Evolutionary conservation across 116 monocot species (phyloP).

Genomic region (Phalaenopsis hybrid): DNA sequence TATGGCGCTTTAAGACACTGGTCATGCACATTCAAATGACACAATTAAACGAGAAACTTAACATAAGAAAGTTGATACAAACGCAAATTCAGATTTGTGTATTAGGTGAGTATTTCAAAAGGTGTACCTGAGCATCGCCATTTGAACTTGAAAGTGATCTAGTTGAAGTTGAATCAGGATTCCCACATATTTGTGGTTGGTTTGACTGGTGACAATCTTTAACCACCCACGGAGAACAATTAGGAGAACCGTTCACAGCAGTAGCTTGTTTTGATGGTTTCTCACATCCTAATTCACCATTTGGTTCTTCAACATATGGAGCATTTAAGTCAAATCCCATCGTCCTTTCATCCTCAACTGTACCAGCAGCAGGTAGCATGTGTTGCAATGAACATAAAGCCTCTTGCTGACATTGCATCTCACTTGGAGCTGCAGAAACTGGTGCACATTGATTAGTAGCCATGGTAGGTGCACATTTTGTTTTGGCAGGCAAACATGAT

Average conservation of each 20-base stretch:
- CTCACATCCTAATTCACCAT: conserved; percentile 22
- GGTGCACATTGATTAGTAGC: conserved; percentile 8
- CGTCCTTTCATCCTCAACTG: conserved; percentile 11
- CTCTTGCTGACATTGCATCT: conserved; percentile 13
- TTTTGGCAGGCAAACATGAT: too few species aligned
- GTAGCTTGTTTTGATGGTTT: conserved; percentile 15
- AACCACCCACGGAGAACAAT: conserved; percentile 39
- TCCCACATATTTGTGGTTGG: conserved; percentile 70
- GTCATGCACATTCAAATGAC: not conserved
- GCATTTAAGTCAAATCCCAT: conserved; percentile 83
- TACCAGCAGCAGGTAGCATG: conserved; percentile 23
- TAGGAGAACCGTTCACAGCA: conserved; percentile 21
- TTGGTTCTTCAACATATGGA: conserved; percentile 33
- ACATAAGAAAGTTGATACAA: not conserved
- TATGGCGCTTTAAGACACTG: not conserved
- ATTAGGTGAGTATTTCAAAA: not conserved
- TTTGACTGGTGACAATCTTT: conserved; percentile 50
- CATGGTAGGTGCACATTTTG: conserved; percentile 12
- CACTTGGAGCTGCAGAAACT: conserved; percentile 15
- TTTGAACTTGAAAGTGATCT: conserved; percentile 55
- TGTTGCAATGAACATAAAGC: not conserved
- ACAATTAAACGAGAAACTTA: not conserved
- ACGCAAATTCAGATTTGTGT: not conserved
- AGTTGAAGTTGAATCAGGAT: conserved; percentile 57
- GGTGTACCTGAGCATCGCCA: conserved; percentile 55